These are phyloP conservation scores for Suhomyces wounanorum DNA, from an alignment of 1,139 yeast genomes.

Conservation along the genomic window DNA sequence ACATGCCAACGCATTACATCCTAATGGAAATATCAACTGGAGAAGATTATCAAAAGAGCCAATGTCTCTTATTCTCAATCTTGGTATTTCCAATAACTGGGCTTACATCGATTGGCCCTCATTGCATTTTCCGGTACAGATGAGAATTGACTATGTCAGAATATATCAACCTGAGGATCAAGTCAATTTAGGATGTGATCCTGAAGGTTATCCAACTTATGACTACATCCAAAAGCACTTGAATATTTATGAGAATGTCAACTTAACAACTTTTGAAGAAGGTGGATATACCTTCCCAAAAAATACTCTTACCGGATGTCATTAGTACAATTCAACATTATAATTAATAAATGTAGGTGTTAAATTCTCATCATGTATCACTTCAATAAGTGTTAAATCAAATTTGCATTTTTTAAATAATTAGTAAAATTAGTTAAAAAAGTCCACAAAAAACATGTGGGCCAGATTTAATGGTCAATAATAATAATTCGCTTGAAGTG, in stretches of 20 bases:
- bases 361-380: neutral
- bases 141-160: conserved; percentile 28
- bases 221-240: conserved; percentile 27
- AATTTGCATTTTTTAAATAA: no score
- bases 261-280: conserved; percentile 24
- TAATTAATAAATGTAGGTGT: neutral
- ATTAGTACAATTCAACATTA: neutral
- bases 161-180: conserved; percentile 28
- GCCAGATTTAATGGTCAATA: no score
- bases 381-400: no score
- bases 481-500: no score
- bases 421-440: no score
- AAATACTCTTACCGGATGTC: conserved; percentile 20
- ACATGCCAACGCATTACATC: conserved; percentile 27
- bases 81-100: conserved; percentile 34
- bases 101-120: conserved; percentile 35
- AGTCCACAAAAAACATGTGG: no score
- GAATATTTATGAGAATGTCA: conserved; percentile 25
- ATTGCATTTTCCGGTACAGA: conserved; percentile 25
- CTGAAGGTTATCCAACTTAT: conserved; percentile 26
- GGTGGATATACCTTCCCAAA: conserved; percentile 31
- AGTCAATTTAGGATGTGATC: conserved; percentile 30
- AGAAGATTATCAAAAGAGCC: conserved; percentile 31
- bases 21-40: conserved; percentile 31
- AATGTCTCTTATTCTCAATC: conserved; percentile 29